A percentile compares a stretch with the other conserved stretches of the same genome.
Conservation (phyloP, 1,284 basidiomycete genomes). For the Moesziomyces aphidis region DNA sequence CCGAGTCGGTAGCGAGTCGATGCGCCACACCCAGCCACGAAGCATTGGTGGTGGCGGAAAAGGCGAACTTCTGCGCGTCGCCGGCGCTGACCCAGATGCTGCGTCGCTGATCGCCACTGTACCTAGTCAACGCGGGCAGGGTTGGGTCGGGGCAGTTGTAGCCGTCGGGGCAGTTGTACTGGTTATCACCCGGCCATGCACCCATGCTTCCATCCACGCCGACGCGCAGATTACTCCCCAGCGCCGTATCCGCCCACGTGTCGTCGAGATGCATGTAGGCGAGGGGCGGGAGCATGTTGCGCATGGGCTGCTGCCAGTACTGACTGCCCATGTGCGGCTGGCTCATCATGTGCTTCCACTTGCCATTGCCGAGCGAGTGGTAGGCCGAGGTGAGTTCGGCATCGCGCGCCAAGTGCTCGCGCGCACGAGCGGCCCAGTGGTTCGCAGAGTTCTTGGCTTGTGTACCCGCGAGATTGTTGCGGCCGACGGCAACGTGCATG, state of each 20-base stretch:
- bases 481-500: constrained; percentile 26
- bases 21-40: constrained; percentile 17
- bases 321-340: constrained; percentile 37
- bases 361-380: constrained; percentile 19
- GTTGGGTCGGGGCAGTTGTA: constrained; percentile 36
- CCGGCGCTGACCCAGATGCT: constrained; percentile 29
- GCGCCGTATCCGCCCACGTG: constrained; percentile 21
- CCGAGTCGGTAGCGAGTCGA: constrained; percentile 10
- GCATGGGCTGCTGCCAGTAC: constrained; percentile 39
- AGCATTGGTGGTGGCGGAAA: constrained; percentile 18
- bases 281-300: constrained; percentile 19
- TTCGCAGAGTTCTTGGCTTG: constrained; percentile 35
- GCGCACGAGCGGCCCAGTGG: constrained; percentile 12
- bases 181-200: constrained; percentile 37
- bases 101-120: constrained; percentile 22
- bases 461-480: constrained; percentile 28
- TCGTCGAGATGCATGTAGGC: constrained; percentile 9
- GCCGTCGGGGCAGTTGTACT: constrained; percentile 35
- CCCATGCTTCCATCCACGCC: constrained; percentile 36
- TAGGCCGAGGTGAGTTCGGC: constrained; percentile 15
- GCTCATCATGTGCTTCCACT: constrained; percentile 35
- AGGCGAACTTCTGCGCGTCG: constrained; percentile 14
- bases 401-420: constrained; percentile 15
- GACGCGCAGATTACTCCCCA: constrained; percentile 21
- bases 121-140: constrained; percentile 7